Percentiles rank a stretch among this genome's conserved stretches.
phyloP scores from a whole-genome alignment of 1,284 basidiomycete genomes.

The Meira nashicola region DNA sequence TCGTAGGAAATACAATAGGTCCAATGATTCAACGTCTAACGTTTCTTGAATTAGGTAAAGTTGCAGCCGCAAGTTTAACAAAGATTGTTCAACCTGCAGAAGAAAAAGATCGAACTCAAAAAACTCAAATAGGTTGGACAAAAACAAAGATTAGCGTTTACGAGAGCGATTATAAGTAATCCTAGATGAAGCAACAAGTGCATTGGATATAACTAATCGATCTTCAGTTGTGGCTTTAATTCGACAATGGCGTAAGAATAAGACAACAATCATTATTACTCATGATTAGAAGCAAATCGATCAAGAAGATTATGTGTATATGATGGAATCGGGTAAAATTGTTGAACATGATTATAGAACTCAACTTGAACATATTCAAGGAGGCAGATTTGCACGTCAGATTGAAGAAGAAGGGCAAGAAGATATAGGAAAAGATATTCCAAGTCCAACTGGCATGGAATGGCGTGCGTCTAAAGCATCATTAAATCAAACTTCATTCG shows the following conservation, averaged over 20 bases:
- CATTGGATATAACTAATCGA: slow-evolving; percentile 82
- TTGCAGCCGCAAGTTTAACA: slow-evolving; percentile 67
- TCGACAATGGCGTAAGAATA: slow-evolving; percentile 72
- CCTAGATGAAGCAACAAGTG: slow-evolving; percentile 95
- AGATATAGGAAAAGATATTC: neutral
- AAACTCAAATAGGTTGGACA: slow-evolving; percentile 61
- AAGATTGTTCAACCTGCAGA: too few relatives aligned
- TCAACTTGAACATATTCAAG: slow-evolving; percentile 62
- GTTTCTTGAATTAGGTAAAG: slow-evolving; percentile 76
- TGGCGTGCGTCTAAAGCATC: slow-evolving; percentile 9
- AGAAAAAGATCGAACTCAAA: too few relatives aligned
- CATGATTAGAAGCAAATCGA: slow-evolving; percentile 85
- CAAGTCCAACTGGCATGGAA: slow-evolving; percentile 21
- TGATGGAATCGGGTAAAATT: slow-evolving; percentile 75
- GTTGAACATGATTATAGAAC: slow-evolving; percentile 80
- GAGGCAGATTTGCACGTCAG: slow-evolving; percentile 52
- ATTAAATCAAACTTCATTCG: neutral
- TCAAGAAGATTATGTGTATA: slow-evolving; percentile 78
- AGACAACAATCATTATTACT: slow-evolving; percentile 91
- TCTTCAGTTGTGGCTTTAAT: slow-evolving; percentile 83
- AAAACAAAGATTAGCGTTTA: slow-evolving; percentile 84
- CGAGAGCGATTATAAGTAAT: slow-evolving; percentile 77
- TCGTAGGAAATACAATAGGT: slow-evolving; percentile 79
- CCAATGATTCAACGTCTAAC: slow-evolving; percentile 76
- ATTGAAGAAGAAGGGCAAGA: neutral